These are phyloP conservation scores for Centaurea solstitialis DNA, from an alignment of 129 eudicot genomes.

Conservation along the genomic window DNA sequence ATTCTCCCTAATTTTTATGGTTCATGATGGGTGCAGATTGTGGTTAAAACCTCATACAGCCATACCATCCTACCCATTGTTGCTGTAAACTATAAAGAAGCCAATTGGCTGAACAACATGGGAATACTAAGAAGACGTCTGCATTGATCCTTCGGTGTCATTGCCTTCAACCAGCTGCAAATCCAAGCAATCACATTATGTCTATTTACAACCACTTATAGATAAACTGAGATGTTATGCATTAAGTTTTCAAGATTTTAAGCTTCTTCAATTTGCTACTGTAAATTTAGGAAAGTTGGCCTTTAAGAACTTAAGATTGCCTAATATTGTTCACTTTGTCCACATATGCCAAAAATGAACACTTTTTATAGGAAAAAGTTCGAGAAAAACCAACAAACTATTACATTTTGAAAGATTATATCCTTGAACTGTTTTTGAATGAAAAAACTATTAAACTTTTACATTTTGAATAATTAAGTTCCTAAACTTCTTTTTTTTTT, in stretches of 20 bases:
- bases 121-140: conserved; percentile 18
- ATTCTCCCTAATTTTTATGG: too few relatives aligned
- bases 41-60: conserved; percentile 4
- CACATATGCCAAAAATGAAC: not conserved
- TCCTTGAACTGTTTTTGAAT: too few relatives aligned
- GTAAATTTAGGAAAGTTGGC: not conserved
- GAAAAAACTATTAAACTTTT: too few relatives aligned
- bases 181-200: conserved; percentile 13
- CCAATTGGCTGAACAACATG: not conserved
- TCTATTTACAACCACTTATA: not conserved
- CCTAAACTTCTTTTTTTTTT: too few relatives aligned
- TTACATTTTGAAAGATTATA: too few relatives aligned
- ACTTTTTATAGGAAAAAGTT: not conserved
- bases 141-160: conserved; percentile 42
- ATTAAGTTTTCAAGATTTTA: not conserved
- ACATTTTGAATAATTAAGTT: too few relatives aligned
- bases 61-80: not conserved
- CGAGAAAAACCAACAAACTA: too few relatives aligned
- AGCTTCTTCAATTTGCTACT: not conserved
- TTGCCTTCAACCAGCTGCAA: conserved; percentile 73
- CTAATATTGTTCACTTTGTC: not conserved
- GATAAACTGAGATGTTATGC: not conserved
- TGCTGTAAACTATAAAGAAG: not conserved
- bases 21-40: not conserved
- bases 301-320: not conserved